These are phyloP conservation scores for Paraglomus brasilianum DNA, from an alignment of 192 early-diverging fungal genomes.

Conservation along the genomic window DNA sequence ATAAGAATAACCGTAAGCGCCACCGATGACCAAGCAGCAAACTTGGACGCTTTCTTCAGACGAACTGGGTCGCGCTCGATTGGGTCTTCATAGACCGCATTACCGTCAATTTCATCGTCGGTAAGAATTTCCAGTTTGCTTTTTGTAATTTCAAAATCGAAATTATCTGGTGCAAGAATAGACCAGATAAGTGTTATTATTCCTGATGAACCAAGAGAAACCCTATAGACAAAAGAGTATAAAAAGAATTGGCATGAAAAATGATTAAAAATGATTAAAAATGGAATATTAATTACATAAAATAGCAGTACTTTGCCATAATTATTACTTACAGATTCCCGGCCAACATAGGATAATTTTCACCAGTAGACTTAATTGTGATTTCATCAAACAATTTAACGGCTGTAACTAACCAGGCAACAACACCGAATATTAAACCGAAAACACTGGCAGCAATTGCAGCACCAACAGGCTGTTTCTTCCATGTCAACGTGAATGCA, in stretches of 20 bases:
- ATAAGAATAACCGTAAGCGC: constrained; percentile 59
- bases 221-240: constrained; percentile 13
- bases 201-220: constrained; percentile 37
- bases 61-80: constrained; percentile 38
- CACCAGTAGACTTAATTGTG: constrained; percentile 54
- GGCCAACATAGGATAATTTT: constrained; percentile 74
- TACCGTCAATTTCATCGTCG: constrained; percentile 37
- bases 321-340: constrained; percentile 68
- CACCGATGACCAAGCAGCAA: constrained; percentile 54
- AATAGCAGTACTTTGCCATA: too few species aligned
- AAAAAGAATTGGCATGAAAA: constrained; percentile 18
- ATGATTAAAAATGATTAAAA: too few species aligned
- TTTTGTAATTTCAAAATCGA: constrained; percentile 17
- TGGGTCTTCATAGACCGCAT: constrained; percentile 30
- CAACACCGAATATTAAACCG: constrained; percentile 53
- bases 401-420: constrained; percentile 61
- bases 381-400: constrained; percentile 53
- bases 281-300: too few species aligned
- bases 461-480: constrained; percentile 56
- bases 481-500: constrained; percentile 65
- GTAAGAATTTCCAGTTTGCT: constrained; percentile 23
- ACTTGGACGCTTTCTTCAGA: constrained; percentile 56
- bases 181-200: constrained; percentile 35
- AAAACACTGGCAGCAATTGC: constrained; percentile 54
- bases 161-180: not conserved